These are phyloP conservation scores for Atractiella rhizophila DNA, from an alignment of 768 basidiomycete genomes.

Conservation along the genomic window DNA sequence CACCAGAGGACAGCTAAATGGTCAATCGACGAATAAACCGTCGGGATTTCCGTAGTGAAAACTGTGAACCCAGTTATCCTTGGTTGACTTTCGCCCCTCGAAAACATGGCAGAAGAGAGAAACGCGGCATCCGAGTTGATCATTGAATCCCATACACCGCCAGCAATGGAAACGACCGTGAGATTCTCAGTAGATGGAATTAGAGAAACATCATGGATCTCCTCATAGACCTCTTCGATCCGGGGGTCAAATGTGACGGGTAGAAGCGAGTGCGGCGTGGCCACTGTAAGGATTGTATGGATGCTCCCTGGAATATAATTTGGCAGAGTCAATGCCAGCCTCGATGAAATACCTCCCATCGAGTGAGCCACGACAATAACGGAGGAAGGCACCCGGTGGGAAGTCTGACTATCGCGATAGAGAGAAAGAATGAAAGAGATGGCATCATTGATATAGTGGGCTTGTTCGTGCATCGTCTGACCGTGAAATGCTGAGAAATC, in stretches of 20 bases:
- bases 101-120: constrained; percentile 25
- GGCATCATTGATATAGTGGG: constrained; percentile 41
- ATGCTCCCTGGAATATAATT: constrained; percentile 24
- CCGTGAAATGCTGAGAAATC: constrained; percentile 90
- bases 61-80: constrained; percentile 30
- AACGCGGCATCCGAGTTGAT: constrained; percentile 74
- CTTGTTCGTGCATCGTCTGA: constrained; percentile 58
- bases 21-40: constrained; percentile 84
- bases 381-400: constrained; percentile 24
- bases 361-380: constrained; percentile 76
- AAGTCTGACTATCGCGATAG: constrained; percentile 28
- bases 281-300: constrained; percentile 76
- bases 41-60: constrained; percentile 65
- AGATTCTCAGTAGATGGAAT: too few species aligned
- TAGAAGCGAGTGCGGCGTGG: constrained; percentile 65
- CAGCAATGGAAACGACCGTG: constrained; percentile 50
- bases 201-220: constrained; percentile 23
- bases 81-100: too few species aligned
- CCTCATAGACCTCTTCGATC: constrained; percentile 45
- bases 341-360: constrained; percentile 87
- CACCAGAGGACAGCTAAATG: constrained; percentile 98
- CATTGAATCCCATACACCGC: constrained; percentile 74
- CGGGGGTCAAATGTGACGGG: constrained; percentile 66
- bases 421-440: constrained; percentile 53
- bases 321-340: constrained; percentile 41